These are phyloP conservation scores for Aotearoamyces nothofagi DNA, from an alignment of 2,329 filamentous ascomycete genomes.

Conservation along the genomic window DNA sequence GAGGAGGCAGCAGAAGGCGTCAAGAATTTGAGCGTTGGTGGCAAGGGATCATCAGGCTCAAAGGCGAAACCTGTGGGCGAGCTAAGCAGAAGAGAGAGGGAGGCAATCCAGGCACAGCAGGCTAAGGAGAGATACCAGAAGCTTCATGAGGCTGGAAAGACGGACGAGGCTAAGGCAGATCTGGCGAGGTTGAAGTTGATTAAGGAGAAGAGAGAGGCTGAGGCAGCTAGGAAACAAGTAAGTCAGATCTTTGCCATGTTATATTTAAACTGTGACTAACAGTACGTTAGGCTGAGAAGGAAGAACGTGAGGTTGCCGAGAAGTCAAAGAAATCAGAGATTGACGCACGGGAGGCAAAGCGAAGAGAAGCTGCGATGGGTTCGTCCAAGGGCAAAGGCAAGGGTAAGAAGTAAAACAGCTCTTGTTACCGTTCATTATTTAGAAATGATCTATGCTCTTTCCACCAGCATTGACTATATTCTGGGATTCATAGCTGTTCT, in stretches of 20 bases:
- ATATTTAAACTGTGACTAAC: conserved; percentile 11
- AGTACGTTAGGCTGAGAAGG: conserved; percentile 20
- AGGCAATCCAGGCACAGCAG: conserved; percentile 75
- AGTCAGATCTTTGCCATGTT: conserved; percentile 20
- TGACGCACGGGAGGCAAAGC: conserved; percentile 27
- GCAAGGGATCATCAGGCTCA: conserved; percentile 20
- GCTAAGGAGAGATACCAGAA: conserved; percentile 86
- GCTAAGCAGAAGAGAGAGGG: conserved; percentile 51
- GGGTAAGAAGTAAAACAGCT: conserved; percentile 13
- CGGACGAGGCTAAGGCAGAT: conserved; percentile 85
- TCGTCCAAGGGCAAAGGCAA: conserved; percentile 14
- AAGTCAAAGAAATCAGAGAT: conserved; percentile 29
- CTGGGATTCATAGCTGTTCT: no score
- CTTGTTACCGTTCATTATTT: no score
- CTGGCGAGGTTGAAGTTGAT: conserved; percentile 70
- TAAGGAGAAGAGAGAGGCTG: conserved; percentile 71
- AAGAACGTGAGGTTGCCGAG: conserved; percentile 22
- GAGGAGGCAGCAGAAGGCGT: conserved; percentile 38
- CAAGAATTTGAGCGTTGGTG: conserved; percentile 33
- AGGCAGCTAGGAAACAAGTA: conserved; percentile 70
- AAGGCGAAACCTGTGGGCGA: conserved; percentile 30
- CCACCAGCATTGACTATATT: no score
- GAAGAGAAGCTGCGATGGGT: conserved; percentile 19
- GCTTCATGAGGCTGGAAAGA: conserved; percentile 88
- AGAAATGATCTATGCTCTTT: no score